A percentile compares a stretch with the other conserved stretches of the same genome.
Evolutionary conservation across 108 stramenopile genomes (phyloP).

Genomic region (Cafeteria roenbergensis): DNA sequence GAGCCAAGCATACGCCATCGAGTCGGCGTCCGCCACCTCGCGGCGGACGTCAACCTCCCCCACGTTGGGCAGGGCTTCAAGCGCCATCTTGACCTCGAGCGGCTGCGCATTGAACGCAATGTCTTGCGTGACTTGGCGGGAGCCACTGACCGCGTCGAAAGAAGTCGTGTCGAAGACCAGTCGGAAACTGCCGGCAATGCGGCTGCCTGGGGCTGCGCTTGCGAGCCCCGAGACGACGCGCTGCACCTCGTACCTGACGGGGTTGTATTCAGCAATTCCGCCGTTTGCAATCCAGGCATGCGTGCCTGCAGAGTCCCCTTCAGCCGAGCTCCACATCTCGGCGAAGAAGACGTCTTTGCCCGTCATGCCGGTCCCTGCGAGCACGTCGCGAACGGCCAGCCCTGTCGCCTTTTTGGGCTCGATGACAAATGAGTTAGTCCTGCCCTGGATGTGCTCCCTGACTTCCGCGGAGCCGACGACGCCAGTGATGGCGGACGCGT

Average conservation of each 20-base stretch:
- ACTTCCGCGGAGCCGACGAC: slow-evolving; percentile 32
- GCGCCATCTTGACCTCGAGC: slow-evolving; percentile 51
- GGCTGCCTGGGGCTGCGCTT: too few relatives aligned
- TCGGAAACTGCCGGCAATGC: too few relatives aligned
- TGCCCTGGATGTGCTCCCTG: slow-evolving; percentile 49
- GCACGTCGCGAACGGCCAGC: slow-evolving; percentile 43
- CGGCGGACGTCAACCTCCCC: slow-evolving; percentile 53
- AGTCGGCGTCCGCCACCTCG: slow-evolving; percentile 24
- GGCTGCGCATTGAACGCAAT: slow-evolving; percentile 39
- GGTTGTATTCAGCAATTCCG: slow-evolving; percentile 43
- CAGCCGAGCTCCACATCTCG: slow-evolving; percentile 49
- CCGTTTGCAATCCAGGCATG: slow-evolving; percentile 30
- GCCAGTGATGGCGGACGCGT: slow-evolving; percentile 33
- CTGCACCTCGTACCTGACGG: slow-evolving; percentile 51
- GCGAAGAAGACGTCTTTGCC: slow-evolving; percentile 59
- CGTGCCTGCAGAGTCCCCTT: slow-evolving; percentile 17
- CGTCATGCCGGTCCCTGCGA: slow-evolving; percentile 36
- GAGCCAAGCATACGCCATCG: too few relatives aligned
- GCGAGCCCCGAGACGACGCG: too few relatives aligned
- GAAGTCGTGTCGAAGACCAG: too few relatives aligned
- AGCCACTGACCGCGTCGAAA: too few relatives aligned
- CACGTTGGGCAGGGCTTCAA: slow-evolving; percentile 47
- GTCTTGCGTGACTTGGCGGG: too few relatives aligned
- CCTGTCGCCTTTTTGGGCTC: slow-evolving; percentile 65
- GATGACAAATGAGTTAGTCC: slow-evolving; percentile 58